A percentile compares a stretch with the other conserved stretches of the same genome.
phyloP scores from a whole-genome alignment of 2,329 filamentous ascomycete genomes.

The Hymenoscyphus occultus region DNA sequence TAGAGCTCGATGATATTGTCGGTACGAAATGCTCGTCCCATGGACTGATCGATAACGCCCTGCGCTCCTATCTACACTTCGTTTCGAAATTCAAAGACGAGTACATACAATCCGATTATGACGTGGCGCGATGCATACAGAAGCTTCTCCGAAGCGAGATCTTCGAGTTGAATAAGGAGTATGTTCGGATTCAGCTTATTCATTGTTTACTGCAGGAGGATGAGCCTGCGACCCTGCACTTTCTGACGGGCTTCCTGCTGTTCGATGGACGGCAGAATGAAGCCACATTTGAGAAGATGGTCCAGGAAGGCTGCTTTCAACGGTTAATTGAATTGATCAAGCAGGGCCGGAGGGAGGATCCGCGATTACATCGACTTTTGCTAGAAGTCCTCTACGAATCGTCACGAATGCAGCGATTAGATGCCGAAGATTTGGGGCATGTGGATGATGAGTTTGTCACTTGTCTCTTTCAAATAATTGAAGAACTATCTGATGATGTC shows the following conservation, averaged over 20 bases:
- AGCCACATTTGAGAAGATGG: constrained; percentile 79
- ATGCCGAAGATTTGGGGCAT: constrained; percentile 70
- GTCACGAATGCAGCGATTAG: constrained; percentile 84
- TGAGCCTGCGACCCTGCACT: constrained; percentile 72
- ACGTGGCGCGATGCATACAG: constrained; percentile 76
- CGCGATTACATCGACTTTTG: constrained; percentile 72
- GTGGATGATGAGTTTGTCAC: constrained; percentile 79
- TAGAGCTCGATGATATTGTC: constrained; percentile 67
- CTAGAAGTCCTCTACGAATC: constrained; percentile 94
- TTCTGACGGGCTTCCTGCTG: constrained; percentile 79
- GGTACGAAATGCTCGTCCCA: constrained; percentile 55
- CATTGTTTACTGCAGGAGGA: constrained; percentile 91
- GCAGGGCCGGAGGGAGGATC: constrained; percentile 60
- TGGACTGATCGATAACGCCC: constrained; percentile 74
- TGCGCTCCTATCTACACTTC: constrained; percentile 80
- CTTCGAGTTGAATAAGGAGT: constrained; percentile 72
- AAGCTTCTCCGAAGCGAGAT: constrained; percentile 72
- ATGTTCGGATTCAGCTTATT: constrained; percentile 89
- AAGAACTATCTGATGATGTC: constrained; percentile 80
- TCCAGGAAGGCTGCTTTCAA: constrained; percentile 78
- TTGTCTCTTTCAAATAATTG: constrained; percentile 83
- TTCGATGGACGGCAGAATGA: constrained; percentile 82
- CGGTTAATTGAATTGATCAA: constrained; percentile 79
- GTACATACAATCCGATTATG: constrained; percentile 72
- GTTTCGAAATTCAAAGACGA: constrained; percentile 73